Percentiles rank a stretch among this genome's conserved stretches.
Conservation (phyloP, 108 stramenopile species). For the Stephanodiscus minutulus region DNA sequence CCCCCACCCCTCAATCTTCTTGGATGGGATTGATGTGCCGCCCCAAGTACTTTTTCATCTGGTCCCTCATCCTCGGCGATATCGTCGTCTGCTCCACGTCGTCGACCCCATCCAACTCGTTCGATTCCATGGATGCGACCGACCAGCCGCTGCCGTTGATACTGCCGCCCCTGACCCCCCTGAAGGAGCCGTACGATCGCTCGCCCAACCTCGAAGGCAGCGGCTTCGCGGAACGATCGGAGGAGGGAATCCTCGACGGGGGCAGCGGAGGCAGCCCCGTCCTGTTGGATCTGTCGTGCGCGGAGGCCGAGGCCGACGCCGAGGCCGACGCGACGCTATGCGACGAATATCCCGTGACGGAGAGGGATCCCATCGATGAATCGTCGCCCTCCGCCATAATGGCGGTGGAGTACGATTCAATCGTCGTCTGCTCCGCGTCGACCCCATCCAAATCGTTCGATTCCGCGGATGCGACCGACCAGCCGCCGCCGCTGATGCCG, state of each 20-base stretch:
- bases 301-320: not conserved
- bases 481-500: constrained; percentile 19
- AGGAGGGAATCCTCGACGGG: constrained; percentile 16
- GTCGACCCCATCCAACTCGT: constrained; percentile 36
- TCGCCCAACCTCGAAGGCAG: constrained; percentile 38
- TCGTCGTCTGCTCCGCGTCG: not conserved
- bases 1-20: not conserved
- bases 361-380: constrained; percentile 40
- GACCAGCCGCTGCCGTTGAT: constrained; percentile 35
- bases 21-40: constrained; percentile 21
- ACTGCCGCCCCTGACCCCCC: constrained; percentile 24
- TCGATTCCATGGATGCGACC: constrained; percentile 39
- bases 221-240: constrained; percentile 31
- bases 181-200: constrained; percentile 10
- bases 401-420: too few species aligned
- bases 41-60: constrained; percentile 44
- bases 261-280: constrained; percentile 19
- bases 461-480: constrained; percentile 49
- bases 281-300: constrained; percentile 4
- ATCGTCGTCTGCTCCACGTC: constrained; percentile 6
- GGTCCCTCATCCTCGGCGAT: constrained; percentile 37
- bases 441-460: constrained; percentile 39
- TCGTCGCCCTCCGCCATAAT: constrained; percentile 44
- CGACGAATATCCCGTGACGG: constrained; percentile 16
- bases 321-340: constrained; percentile 7